Conservation (phyloP, 1,139 yeast genomes). For the Diutina catenulata region DNA sequence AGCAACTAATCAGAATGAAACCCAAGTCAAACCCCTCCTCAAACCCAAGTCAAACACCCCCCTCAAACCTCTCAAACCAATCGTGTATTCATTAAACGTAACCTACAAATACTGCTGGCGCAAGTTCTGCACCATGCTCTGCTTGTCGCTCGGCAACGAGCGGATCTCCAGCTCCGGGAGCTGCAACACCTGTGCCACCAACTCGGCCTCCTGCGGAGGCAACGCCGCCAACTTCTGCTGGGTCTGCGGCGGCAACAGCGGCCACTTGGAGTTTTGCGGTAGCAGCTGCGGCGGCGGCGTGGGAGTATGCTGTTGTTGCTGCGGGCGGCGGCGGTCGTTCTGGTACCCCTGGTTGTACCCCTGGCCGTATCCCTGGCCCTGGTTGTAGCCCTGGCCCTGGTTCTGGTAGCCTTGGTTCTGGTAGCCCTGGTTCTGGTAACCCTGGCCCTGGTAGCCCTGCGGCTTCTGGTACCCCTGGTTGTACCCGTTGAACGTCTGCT, state of each 20-base stretch:
- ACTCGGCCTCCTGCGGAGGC: constrained; percentile 47
- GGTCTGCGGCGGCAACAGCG: constrained; percentile 36
- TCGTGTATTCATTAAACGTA: no score
- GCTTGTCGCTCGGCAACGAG: constrained; percentile 48
- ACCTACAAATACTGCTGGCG: constrained; percentile 42
- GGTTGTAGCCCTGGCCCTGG: constrained; percentile 6
- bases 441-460: constrained; percentile 7
- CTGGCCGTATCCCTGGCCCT: no score
- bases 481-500: constrained; percentile 7
- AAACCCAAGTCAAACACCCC: no score
- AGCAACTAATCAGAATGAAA: no score
- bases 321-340: constrained; percentile 8
- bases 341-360: constrained; percentile 5
- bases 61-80: no score
- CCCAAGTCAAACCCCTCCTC: no score
- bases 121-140: constrained; percentile 45
- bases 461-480: constrained; percentile 8
- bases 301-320: not conserved
- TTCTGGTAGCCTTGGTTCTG: constrained; percentile 8
- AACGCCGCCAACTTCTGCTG: constrained; percentile 35
- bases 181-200: constrained; percentile 52
- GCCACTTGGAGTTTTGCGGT: constrained; percentile 24
- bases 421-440: constrained; percentile 6
- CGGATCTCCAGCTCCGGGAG: constrained; percentile 45
- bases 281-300: constrained; percentile 10